Base-by-base conservation (phyloP, 768 basidiomycete genomes). In the Collybia sordida region DNA sequence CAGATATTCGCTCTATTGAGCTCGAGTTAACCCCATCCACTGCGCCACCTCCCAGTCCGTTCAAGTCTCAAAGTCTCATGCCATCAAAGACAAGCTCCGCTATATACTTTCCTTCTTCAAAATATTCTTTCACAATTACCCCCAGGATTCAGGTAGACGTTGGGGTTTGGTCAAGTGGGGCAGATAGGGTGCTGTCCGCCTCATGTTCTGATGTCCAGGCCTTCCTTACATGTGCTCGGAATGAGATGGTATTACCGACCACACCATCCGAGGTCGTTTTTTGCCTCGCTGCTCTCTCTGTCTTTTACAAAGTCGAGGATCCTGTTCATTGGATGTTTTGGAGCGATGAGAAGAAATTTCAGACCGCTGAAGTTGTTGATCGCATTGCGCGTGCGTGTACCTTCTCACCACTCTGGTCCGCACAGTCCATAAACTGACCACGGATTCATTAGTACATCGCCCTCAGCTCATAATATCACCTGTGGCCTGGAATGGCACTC, bases 301-400 rank as follows among this genome's bases (percentile, higher is more conserved):
- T 86, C 11, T 77, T 84, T 55, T 75, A 80, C 57, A 69, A 71
- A 42, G 78, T 77, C 14, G 69, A 72, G 24, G 77, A 84, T 61
- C 76, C 76, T 12, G 79, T 75, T 5, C 83, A 85, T 57, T 81
- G 80, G 78, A 64, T 81, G n/a, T 79, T 87, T 60, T 87, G 85
- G 85, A 75, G 72, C 40, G 72, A 71, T 52, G 74, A 72, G 42
- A 69, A 72, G 57, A 78, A 77, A 60, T 63, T 59, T 49, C 63
- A 63, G 19, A 83, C 81, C 15, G 81, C 81, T 14, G 63, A 64
- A n/a, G 61, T 75, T 48, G 79, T 87, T 25, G 75, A 81, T 60
- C 73, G 71, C 39, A 69, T 84, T 47, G 65, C 79, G 44, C 66
- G 85, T 85, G 61, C 59, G 83, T 78, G 17, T 38, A 35, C 24